Conservation (phyloP, 106 monocot species). For the Agapanthus africanus region DNA sequence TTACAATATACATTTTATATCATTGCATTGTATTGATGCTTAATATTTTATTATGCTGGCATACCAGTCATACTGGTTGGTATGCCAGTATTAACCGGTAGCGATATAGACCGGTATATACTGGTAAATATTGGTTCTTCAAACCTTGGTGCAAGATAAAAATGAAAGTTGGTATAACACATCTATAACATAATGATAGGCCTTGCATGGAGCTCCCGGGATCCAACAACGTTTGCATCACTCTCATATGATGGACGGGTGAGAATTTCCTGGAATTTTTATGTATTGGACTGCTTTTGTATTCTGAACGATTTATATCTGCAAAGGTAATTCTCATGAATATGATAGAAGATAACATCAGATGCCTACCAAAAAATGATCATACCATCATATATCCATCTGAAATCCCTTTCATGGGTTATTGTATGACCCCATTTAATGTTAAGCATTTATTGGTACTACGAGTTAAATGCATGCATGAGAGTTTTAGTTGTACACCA, state of each 20-base stretch:
- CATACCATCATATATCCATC: too few species aligned
- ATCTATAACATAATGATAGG: conserved; percentile 36
- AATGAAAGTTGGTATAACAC: conserved; percentile 7
- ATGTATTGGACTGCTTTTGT: too few species aligned
- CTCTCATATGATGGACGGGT: conserved; percentile 98
- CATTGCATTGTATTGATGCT: too few species aligned
- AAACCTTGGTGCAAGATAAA: conserved; percentile 5
- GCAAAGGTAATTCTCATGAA: neutral
- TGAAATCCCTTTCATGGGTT: neutral
- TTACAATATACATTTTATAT: too few species aligned
- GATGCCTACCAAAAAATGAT: neutral
- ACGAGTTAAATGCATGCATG: neutral
- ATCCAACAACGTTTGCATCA: conserved; percentile 82
- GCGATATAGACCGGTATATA: too few species aligned
- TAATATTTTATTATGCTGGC: too few species aligned
- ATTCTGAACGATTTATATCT: neutral
- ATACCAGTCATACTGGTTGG: too few species aligned
- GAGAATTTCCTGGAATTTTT: too few species aligned
- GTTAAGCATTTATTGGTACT: neutral
- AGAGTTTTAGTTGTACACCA: neutral
- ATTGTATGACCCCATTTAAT: neutral
- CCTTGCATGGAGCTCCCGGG: conserved; percentile 82
- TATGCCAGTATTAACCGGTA: too few species aligned
- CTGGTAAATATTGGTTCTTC: too few species aligned
- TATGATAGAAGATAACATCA: neutral